Evolutionary conservation across 2,329 filamentous ascomycete genomes (phyloP), one percentile per base, ranked within the genome.

Genomic region (Periconia macrospinosa): DNA sequence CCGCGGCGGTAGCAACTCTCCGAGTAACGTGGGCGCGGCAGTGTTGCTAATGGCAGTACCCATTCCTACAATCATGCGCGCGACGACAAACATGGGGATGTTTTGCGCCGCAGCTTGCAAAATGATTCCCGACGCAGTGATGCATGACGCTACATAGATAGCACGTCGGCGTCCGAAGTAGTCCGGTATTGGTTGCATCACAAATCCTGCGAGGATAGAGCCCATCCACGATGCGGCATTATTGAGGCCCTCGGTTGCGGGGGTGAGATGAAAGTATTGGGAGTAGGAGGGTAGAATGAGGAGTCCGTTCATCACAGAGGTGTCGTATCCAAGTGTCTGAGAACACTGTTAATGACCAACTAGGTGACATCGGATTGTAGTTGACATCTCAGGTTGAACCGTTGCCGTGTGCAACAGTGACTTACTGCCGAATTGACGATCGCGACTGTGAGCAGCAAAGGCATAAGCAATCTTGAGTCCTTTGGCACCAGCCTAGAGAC

Each of bases 51-150:
- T 62, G 2, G 71, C 74, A 3, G 62, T 68, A 2, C 81, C 81
- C 35, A 81, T 71, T 0, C 81, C 81, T 2, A 83, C 63, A 5
- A 82, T 68, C 18, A 82, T 75, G n/a, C 50, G 50, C 9, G 50
- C 50, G 8, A 52, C 18, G 18, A 52, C 50, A 19, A 52, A 52
- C 44, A 52, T 52, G 15, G 50, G 44, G 5, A 52, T 52, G 18
- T 52, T 52, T 20, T 52, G 44, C 20, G 50, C 50, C 20, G 50
- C 50, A 11, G 50, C 40, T 14, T 52, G 50, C 1, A 52, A 23
- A 9, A 52, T 52, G 23, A 52, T 37, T 10, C 50, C 50, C 14
- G 47, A 3, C 6, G 43, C 37, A 2, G 44, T 47, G 8, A 52
- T 14, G 6, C 35, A 2, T 23, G 27, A 52, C 17, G 35, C 50